Evolutionary conservation across 495 filamentous ascomycete genomes (phyloP), one percentile per base, ranked within the genome.

Genomic region (Daldinia childiae): DNA sequence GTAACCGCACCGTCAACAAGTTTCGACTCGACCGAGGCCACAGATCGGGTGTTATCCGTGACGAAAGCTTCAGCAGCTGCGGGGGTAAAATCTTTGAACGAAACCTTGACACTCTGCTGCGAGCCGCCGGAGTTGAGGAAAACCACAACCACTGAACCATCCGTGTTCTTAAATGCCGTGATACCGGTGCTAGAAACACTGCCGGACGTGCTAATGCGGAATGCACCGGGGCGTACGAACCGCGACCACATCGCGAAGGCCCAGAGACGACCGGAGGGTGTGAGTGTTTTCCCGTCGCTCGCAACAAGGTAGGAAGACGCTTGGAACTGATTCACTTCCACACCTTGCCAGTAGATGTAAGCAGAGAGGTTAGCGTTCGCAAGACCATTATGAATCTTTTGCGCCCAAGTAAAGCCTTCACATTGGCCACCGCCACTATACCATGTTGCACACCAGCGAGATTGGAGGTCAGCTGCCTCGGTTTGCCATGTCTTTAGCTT

Each of bases 351-450:
- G 75, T 84, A 87, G 4, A 88, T 77, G 64, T 84, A 86, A 6
- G 77, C 86, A 30, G 78, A 82, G 12, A 83, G 63, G 64, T 85
- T 83, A 2, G 77, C 79, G 15, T 78, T 68, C 24, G 79, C 79
- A 39, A 88, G 71, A 5, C 75, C 82, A 5, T 76, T 76, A n/a
- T 82, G 79, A 38, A 88, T 84, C 57, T 82, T 79, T 61, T 81
- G 83, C 1, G 87, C 87, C 87, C 87, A 90, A 1, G 82, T 83
- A 50, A 84, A 72, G 3, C 86, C 87, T 62, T 90, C 87, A 21
- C 82, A 82, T 4, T 75, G 69, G 12, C 68, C 80, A 17, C 85
- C 85, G 39, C 63, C 76, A 19, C 76, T 69, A 58, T 86, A 85
- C 85, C 87, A 90, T 4, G 77, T 78, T 14, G 81, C 61, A 32